Evolutionary conservation across 306 rosid species (phyloP).

Genomic region (Prinsepia uniflora): DNA sequence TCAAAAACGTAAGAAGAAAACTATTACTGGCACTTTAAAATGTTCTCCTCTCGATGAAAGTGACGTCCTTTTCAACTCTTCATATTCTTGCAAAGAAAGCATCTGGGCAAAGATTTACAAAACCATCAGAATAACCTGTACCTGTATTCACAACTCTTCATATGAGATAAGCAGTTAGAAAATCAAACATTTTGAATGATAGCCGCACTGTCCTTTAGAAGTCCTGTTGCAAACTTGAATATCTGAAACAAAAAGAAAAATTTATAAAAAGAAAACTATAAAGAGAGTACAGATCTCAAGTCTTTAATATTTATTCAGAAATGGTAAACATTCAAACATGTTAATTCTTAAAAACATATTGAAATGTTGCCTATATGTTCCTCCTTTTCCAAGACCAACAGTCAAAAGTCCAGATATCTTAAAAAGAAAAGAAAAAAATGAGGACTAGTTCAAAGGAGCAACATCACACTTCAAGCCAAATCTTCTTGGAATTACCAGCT

Average conservation of each 20-base stretch:
- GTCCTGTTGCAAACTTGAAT: too few species aligned
- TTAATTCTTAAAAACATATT: constrained; percentile 8
- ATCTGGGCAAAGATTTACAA: too few species aligned
- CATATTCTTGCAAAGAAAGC: too few species aligned
- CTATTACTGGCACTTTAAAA: too few species aligned
- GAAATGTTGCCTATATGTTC: constrained; percentile 17
- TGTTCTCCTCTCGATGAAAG: too few species aligned
- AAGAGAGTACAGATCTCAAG: not conserved
- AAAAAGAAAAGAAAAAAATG: constrained; percentile 13
- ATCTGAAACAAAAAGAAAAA: not conserved
- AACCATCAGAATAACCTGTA: too few species aligned
- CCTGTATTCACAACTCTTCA: too few species aligned
- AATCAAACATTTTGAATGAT: too few species aligned
- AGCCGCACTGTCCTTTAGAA: too few species aligned
- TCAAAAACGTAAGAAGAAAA: too few species aligned
- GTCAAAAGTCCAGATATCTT: constrained; percentile 29
- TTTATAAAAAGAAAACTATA: not conserved
- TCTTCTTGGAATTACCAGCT: constrained; percentile 45
- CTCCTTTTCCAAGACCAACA: constrained; percentile 23
- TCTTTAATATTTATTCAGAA: not conserved
- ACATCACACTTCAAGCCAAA: constrained; percentile 40
- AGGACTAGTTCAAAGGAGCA: constrained; percentile 28
- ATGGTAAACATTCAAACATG: constrained; percentile 3
- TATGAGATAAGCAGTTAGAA: too few species aligned
- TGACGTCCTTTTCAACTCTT: too few species aligned